A percentile compares a stretch with the other conserved stretches of the same genome.
These are phyloP conservation scores for Lathyrus sativus DNA, from an alignment of 306 rosid genomes.

Conservation along the genomic window DNA sequence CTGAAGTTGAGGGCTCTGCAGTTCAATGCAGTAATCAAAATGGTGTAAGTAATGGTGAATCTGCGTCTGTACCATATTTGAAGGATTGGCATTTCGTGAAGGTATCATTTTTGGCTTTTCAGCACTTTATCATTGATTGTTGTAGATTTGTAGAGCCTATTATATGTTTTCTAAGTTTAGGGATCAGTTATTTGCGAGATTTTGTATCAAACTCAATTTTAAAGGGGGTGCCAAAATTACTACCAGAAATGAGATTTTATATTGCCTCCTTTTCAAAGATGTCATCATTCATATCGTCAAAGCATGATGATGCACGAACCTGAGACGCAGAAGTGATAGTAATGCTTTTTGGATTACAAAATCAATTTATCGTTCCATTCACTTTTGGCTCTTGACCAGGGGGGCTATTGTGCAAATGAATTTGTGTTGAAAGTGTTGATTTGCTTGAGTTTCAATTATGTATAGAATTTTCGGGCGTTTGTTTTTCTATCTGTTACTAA, in stretches of 20 bases:
- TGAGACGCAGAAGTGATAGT: constrained; percentile 6
- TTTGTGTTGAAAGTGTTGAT: neutral
- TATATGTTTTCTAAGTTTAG: neutral
- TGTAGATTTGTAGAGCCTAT: neutral
- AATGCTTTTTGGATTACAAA: constrained; percentile 17
- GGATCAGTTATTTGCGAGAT: neutral
- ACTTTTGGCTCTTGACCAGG: constrained; percentile 4
- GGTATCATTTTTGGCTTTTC: constrained; percentile 46
- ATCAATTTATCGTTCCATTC: neutral
- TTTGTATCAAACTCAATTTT: neutral
- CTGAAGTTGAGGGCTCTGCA: constrained; percentile 37
- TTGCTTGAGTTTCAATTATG: constrained; percentile 2
- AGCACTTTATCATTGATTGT: constrained; percentile 7
- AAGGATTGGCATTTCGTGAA: constrained; percentile 99
- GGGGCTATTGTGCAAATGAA: constrained; percentile 14
- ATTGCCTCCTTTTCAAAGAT: neutral
- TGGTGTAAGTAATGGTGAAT: constrained; percentile 34
- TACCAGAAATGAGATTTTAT: constrained; percentile 5
- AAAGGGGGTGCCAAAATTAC: neutral
- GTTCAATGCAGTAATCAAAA: constrained; percentile 37
- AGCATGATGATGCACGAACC: constrained; percentile 9
- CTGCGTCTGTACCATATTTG: constrained; percentile 61
- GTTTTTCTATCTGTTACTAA: constrained; percentile 19
- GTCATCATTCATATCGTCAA: constrained; percentile 8
- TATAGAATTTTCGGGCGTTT: neutral